A percentile compares a stretch with the other conserved stretches of the same genome.
phyloP scores from a whole-genome alignment of 1,139 yeast genomes.

The Blastobotrys ciferrii region DNA sequence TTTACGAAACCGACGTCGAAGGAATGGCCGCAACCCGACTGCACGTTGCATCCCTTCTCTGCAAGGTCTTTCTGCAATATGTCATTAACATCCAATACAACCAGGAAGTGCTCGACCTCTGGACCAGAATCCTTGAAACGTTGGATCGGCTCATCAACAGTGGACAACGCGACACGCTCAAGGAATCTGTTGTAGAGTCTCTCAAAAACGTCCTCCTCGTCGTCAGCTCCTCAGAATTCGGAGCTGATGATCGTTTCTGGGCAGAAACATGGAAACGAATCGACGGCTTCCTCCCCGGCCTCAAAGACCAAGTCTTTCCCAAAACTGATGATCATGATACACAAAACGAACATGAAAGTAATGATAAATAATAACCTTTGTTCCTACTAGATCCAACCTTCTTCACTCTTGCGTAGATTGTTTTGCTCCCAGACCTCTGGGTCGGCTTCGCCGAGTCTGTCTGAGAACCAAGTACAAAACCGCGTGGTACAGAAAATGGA shows the following conservation, averaged over 20 bases:
- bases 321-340: background rate
- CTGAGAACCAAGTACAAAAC: no score
- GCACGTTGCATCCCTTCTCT: slow-evolving; percentile 63
- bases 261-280: slow-evolving; percentile 46
- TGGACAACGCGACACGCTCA: slow-evolving; percentile 41
- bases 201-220: slow-evolving; percentile 58
- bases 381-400: no score
- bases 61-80: slow-evolving; percentile 70
- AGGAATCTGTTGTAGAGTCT: slow-evolving; percentile 61
- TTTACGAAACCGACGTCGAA: slow-evolving; percentile 57
- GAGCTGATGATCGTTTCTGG: slow-evolving; percentile 45
- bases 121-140: slow-evolving; percentile 48
- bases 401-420: no score
- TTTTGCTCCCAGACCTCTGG: no score
- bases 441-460: no score
- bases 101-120: slow-evolving; percentile 39
- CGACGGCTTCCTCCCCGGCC: slow-evolving; percentile 46
- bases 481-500: no score
- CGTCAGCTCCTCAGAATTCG: slow-evolving; percentile 40
- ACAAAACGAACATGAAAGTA: background rate
- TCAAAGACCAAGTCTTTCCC: slow-evolving; percentile 36
- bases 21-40: slow-evolving; percentile 66
- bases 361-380: background rate
- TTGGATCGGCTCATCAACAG: slow-evolving; percentile 47
- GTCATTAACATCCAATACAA: slow-evolving; percentile 36